Percentiles rank a stretch among this genome's conserved stretches.
These are phyloP conservation scores for Podila clonocystis DNA, from an alignment of 192 early-diverging fungal genomes.

Conservation along the genomic window DNA sequence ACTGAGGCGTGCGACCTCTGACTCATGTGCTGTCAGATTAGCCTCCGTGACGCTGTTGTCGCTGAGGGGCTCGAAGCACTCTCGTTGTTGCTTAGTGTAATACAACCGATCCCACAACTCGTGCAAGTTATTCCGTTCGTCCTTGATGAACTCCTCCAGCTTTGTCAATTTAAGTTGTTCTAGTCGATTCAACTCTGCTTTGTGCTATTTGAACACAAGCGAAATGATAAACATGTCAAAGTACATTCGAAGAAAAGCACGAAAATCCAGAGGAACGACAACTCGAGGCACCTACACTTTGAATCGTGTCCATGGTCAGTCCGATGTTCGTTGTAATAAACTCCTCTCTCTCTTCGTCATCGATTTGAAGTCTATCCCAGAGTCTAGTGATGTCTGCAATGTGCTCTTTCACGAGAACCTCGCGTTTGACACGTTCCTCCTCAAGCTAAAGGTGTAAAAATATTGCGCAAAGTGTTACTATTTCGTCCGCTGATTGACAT, in stretches of 20 bases:
- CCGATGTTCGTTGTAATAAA: conserved; percentile 18
- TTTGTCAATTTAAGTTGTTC: conserved; percentile 50
- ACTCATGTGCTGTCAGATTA: conserved; percentile 51
- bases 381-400: conserved; percentile 14
- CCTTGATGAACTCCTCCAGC: conserved; percentile 53
- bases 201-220: conserved; percentile 34
- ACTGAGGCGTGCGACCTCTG: conserved; percentile 50
- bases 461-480: not conserved
- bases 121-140: conserved; percentile 45
- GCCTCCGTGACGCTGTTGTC: conserved; percentile 41
- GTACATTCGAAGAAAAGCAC: not conserved
- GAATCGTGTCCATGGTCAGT: conserved; percentile 23
- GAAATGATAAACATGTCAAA: not conserved
- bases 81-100: conserved; percentile 32
- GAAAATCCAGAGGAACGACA: not conserved
- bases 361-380: conserved; percentile 37
- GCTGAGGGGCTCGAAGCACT: conserved; percentile 28
- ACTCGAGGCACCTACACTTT: conserved; percentile 14
- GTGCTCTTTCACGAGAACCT: conserved; percentile 26
- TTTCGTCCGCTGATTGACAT: not conserved
- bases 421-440: conserved; percentile 25
- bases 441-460: conserved; percentile 17
- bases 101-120: conserved; percentile 56
- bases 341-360: conserved; percentile 32
- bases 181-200: conserved; percentile 50